These are phyloP conservation scores for Aureobasidium zeae DNA, from an alignment of 2,329 filamentous ascomycete genomes.

Conservation along the genomic window DNA sequence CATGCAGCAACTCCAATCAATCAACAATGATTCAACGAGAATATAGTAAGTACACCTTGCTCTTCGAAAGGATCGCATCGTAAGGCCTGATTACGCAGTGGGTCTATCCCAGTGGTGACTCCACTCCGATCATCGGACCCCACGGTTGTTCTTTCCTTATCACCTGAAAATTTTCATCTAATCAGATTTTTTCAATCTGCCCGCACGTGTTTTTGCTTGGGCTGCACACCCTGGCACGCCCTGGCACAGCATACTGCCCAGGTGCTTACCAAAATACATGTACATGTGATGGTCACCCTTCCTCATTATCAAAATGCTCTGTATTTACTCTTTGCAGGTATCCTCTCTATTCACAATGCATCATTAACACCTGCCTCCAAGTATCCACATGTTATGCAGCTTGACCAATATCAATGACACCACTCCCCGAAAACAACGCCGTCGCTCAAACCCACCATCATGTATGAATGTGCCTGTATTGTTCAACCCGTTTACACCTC, in stretches of 20 bases:
- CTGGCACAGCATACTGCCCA: too few species aligned
- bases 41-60: too few species aligned
- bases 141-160: neutral
- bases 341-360: too few species aligned
- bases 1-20: slow-evolving; percentile 16
- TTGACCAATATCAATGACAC: slow-evolving; percentile 5
- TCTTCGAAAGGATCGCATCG: slow-evolving; percentile 9
- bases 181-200: slow-evolving; percentile 7
- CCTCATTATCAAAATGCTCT: too few species aligned
- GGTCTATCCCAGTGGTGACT: neutral
- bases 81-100: slow-evolving; percentile 5
- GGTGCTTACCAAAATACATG: too few species aligned
- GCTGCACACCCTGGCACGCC: too few species aligned
- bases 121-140: slow-evolving; percentile 1
- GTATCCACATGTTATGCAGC: slow-evolving; percentile 5
- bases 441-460: slow-evolving; percentile 15
- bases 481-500: slow-evolving; percentile 22
- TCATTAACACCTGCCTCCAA: too few species aligned
- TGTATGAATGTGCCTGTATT: too few species aligned
- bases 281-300: too few species aligned
- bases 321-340: too few species aligned
- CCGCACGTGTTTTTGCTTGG: too few species aligned
- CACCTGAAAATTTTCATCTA: slow-evolving; percentile 3
- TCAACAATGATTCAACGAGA: neutral
- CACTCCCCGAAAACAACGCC: slow-evolving; percentile 16